Percentiles rank a stretch among this genome's conserved stretches.
These are phyloP conservation scores for Colletotrichum abscissum DNA, from an alignment of 2,329 filamentous ascomycete genomes.

Conservation along the genomic window DNA sequence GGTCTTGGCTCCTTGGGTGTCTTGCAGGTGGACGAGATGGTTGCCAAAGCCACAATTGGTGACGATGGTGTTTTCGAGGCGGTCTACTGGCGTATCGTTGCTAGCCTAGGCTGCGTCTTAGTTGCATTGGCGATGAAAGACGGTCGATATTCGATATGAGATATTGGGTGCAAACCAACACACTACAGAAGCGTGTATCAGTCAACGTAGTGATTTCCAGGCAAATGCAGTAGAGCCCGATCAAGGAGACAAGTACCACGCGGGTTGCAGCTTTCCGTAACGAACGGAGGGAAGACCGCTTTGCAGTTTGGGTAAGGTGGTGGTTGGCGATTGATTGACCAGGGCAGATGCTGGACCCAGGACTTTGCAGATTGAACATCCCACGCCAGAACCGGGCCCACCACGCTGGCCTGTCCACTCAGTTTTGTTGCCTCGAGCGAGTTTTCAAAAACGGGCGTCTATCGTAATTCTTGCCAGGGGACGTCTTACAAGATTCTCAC, in stretches of 20 bases:
- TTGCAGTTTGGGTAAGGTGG: not conserved
- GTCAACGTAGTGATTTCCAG: not conserved
- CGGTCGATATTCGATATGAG: not conserved
- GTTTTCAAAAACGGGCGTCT: constrained; percentile 3
- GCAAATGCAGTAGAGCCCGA: not conserved
- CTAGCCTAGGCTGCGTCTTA: constrained; percentile 9
- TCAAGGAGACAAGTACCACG: constrained; percentile 19
- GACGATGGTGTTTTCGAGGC: constrained; percentile 24
- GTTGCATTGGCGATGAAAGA: not conserved
- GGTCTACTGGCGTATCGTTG: constrained; percentile 22
- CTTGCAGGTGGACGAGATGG: not conserved
- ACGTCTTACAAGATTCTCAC: not conserved
- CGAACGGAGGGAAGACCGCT: constrained; percentile 18
- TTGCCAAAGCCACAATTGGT: constrained; percentile 17
- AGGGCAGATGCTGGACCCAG: not conserved
- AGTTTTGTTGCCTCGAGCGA: constrained; percentile 13
- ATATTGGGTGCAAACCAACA: constrained; percentile 1
- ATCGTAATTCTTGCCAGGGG: not conserved
- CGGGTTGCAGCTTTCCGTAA: constrained; percentile 3
- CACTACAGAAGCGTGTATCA: not conserved
- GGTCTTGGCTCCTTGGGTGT: constrained; percentile 1
- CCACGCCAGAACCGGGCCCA: constrained; percentile 18
- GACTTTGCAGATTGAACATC: constrained; percentile 1
- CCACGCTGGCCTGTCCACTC: not conserved
- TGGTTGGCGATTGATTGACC: not conserved